phyloP scores from a whole-genome alignment of 768 basidiomycete species.

The Tricholoma sp. region DNA sequence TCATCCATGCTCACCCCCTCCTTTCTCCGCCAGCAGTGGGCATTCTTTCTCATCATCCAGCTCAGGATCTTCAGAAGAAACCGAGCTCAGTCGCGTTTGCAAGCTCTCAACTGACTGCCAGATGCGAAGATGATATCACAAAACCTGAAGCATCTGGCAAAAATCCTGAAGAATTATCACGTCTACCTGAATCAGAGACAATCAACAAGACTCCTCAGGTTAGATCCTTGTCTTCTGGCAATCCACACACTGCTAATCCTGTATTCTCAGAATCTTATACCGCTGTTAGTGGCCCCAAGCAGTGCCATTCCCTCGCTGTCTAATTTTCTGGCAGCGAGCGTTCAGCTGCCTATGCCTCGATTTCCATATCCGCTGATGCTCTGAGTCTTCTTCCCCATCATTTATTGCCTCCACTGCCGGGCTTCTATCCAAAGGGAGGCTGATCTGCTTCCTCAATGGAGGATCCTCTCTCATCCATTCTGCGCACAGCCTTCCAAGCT shows the following conservation, averaged over 20 bases:
- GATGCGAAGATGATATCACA: too few species aligned
- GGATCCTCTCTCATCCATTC: conserved; percentile 71
- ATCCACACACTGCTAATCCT: background rate
- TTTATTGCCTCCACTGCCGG: conserved; percentile 50
- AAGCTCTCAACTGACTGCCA: too few species aligned
- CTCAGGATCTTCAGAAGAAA: too few species aligned
- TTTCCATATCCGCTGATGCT: conserved; percentile 23
- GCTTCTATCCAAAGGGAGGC: conserved; percentile 55
- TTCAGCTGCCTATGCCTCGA: conserved; percentile 16
- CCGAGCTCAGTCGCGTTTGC: too few species aligned
- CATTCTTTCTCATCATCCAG: too few species aligned
- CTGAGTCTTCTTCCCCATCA: conserved; percentile 18
- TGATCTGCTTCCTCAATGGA: conserved; percentile 54
- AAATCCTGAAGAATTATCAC: too few species aligned
- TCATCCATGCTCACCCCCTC: too few species aligned
- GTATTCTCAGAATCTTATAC: conserved; percentile 1
- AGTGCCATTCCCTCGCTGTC: conserved; percentile 13
- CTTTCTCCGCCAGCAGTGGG: too few species aligned
- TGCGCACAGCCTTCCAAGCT: conserved; percentile 76
- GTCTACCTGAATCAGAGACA: too few species aligned
- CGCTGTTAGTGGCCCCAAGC: background rate
- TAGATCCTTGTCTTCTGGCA: background rate
- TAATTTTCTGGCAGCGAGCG: conserved; percentile 19
- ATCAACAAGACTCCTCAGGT: conserved; percentile 11
- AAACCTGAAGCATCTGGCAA: too few species aligned